These are phyloP conservation scores for Yamadazyma paraphyllophila DNA, from an alignment of 805 yeast genomes.

Conservation along the genomic window DNA sequence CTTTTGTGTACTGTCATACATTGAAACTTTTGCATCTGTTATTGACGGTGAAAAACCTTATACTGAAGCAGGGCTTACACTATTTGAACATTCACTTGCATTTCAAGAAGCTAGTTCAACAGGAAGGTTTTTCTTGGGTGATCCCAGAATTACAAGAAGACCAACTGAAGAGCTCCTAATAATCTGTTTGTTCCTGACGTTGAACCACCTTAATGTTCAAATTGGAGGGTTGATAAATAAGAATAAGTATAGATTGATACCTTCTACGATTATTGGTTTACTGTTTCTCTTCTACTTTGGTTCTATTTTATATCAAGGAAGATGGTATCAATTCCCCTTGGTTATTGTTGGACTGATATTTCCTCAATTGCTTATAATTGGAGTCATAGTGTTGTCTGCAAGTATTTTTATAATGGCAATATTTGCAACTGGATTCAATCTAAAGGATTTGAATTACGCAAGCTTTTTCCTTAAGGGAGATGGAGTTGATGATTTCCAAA, in stretches of 20 bases:
- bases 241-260: constrained; percentile 57
- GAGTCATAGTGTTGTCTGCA: constrained; percentile 51
- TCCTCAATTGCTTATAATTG: constrained; percentile 61
- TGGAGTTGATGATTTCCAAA: constrained; percentile 16
- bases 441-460: constrained; percentile 35
- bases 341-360: constrained; percentile 56
- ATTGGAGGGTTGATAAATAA: constrained; percentile 53
- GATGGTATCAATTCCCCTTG: constrained; percentile 49
- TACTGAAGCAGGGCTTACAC: constrained; percentile 65
- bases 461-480: constrained; percentile 29
- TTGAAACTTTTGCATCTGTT: constrained; percentile 64
- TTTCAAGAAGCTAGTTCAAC: constrained; percentile 65
- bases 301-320: constrained; percentile 38
- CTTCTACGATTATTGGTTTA: constrained; percentile 60
- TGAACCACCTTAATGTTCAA: constrained; percentile 63
- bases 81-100: constrained; percentile 73
- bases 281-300: constrained; percentile 45
- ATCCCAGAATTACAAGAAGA: constrained; percentile 19
- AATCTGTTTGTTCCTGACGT: constrained; percentile 53
- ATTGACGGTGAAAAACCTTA: constrained; percentile 54
- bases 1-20: constrained; percentile 58
- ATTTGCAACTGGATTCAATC: constrained; percentile 47
- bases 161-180: constrained; percentile 55
- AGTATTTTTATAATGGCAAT: constrained; percentile 57
- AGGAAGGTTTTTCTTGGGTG: constrained; percentile 25